phyloP scores from a whole-genome alignment of 2,329 filamentous ascomycete genomes.

The Massarina eburnea region DNA sequence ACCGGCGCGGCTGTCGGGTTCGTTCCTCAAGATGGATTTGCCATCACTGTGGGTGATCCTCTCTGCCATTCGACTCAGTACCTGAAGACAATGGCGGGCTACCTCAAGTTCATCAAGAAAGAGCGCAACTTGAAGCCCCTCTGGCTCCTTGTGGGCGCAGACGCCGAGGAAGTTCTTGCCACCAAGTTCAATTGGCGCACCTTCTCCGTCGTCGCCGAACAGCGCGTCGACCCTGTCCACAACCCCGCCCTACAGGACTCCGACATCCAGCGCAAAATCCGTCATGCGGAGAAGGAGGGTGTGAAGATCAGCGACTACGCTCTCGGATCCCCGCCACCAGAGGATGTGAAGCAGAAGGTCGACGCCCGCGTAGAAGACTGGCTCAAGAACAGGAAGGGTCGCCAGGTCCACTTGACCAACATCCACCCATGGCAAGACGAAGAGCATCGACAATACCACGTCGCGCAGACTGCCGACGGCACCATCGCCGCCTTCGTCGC shows the following conservation, averaged over 20 bases:
- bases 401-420: slow-evolving; percentile 87
- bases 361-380: slow-evolving; percentile 77
- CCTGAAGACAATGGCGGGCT: slow-evolving; percentile 69
- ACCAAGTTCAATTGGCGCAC: slow-evolving; percentile 83
- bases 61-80: slow-evolving; percentile 81
- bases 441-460: slow-evolving; percentile 82
- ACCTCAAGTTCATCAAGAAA: slow-evolving; percentile 73
- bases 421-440: slow-evolving; percentile 85
- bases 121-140: slow-evolving; percentile 74
- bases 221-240: slow-evolving; percentile 75
- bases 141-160: slow-evolving; percentile 84
- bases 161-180: slow-evolving; percentile 77
- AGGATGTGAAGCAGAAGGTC: slow-evolving; percentile 68
- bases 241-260: slow-evolving; percentile 67
- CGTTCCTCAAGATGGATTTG: slow-evolving; percentile 74
- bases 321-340: slow-evolving; percentile 62
- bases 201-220: slow-evolving; percentile 84
- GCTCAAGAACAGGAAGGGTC: slow-evolving; percentile 77
- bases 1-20: slow-evolving; percentile 86
- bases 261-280: slow-evolving; percentile 72
- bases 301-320: slow-evolving; percentile 76
- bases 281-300: slow-evolving; percentile 79
- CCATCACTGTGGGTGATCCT: slow-evolving; percentile 84
- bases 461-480: slow-evolving; percentile 72
- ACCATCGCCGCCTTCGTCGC: slow-evolving; percentile 77